phyloP scores from a whole-genome alignment of 2,329 filamentous ascomycete genomes.

The Diaporthe australafricana region DNA sequence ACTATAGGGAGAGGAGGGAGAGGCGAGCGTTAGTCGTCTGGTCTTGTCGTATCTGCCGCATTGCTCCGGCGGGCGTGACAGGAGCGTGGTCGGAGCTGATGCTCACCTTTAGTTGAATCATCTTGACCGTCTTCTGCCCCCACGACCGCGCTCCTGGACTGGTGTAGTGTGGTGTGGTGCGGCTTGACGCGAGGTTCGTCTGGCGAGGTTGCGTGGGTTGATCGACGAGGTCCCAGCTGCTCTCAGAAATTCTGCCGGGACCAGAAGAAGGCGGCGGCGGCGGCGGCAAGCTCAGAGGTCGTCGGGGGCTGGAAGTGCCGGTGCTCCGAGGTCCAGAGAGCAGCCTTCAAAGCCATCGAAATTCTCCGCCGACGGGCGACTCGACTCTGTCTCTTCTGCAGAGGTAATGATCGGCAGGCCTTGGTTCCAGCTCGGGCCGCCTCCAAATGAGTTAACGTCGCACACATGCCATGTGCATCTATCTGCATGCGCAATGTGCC shows the following conservation, averaged over 20 bases:
- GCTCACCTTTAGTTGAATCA: conserved; percentile 90
- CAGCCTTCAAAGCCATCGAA: neutral
- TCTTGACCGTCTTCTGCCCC: conserved; percentile 61
- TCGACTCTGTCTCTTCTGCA: conserved; percentile 11
- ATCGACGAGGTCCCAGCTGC: neutral
- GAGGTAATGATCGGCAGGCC: conserved; percentile 18
- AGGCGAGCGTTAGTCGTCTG: neutral
- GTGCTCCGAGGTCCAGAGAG: neutral
- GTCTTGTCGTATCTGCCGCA: conserved; percentile 35
- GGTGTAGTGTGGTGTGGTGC: conserved; percentile 22
- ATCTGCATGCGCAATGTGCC: neutral
- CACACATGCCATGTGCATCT: conserved; percentile 4
- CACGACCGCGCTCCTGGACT: conserved; percentile 34
- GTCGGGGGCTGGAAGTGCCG: conserved; percentile 24
- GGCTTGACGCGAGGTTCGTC: neutral
- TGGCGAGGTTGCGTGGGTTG: neutral
- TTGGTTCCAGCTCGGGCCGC: conserved; percentile 35
- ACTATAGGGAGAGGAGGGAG: conserved; percentile 60
- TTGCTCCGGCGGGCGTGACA: too few species aligned
- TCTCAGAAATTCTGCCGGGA: conserved; percentile 32
- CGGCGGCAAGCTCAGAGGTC: conserved; percentile 14
- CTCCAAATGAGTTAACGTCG: conserved; percentile 26
- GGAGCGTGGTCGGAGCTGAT: neutral
- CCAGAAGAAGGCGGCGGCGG: conserved; percentile 18
- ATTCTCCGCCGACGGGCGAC: conserved; percentile 20